Evolutionary conservation across 2,329 filamentous ascomycete genomes (phyloP).

Genomic region (Trichoderma sp.): DNA sequence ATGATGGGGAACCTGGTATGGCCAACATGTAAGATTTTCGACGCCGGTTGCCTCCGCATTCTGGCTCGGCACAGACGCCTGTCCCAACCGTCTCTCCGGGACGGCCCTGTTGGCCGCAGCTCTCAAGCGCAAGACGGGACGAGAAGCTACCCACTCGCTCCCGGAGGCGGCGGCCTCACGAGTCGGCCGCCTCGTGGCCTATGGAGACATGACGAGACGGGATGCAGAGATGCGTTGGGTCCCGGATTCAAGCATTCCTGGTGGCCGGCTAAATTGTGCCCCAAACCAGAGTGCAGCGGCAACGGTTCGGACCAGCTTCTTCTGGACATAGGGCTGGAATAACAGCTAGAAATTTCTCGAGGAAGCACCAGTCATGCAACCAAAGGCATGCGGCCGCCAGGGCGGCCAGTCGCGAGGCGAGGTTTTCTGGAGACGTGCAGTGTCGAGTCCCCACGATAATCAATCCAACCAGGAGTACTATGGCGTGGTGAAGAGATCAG

Average conservation of each 20-base stretch:
- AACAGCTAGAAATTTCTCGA: background rate
- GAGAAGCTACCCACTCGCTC: background rate
- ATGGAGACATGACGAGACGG: constrained; percentile 22
- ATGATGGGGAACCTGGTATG: background rate
- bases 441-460: constrained; percentile 2
- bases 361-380: background rate
- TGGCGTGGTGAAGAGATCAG: background rate
- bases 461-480: background rate
- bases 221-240: constrained; percentile 17
- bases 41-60: constrained; percentile 24
- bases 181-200: constrained; percentile 26
- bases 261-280: constrained; percentile 15
- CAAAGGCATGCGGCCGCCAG: background rate
- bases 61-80: constrained; percentile 12
- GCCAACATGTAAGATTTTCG: constrained; percentile 16
- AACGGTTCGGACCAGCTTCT: background rate
- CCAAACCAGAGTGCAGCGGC: background rate
- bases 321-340: background rate
- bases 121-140: constrained; percentile 1
- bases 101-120: background rate
- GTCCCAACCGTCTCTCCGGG: constrained; percentile 7
- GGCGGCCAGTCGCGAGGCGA: background rate
- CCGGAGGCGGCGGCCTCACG: constrained; percentile 9
- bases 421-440: background rate
- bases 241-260: constrained; percentile 14